Evolutionary conservation across 306 rosid species (phyloP), one percentile per base, ranked within the genome.

Genomic region (Luffa acutangula): DNA sequence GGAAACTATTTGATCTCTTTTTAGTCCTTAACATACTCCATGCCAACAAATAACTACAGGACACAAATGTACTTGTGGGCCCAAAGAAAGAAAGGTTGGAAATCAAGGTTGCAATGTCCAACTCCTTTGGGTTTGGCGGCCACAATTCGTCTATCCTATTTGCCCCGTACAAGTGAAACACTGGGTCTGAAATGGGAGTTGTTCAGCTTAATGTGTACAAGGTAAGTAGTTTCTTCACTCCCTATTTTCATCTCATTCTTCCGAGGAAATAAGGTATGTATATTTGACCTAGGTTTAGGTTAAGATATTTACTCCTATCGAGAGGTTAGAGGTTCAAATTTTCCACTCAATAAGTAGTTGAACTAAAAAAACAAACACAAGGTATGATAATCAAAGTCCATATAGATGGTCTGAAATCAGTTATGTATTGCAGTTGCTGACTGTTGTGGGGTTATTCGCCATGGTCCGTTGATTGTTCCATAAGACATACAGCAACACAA

Each of bases 81-180:
- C 79, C 93, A 57, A 90, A 84, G 82, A 95, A 95, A 87, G 99
- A 95, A 85, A 93, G 90, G 83, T 83, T 95, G 82, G 86, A 89
- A 74, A 46, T 95, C 87, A 95, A 95, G 79, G 99, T 89, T 3
- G 99, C 96, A 17, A 80, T 95, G 57, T 95, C 99, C 6, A 95
- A 95, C 78, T 95, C 99, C 17, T 91, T 91, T 83, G 99, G 99
- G 48, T 93, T 95, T 60, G 99, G 99, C 17, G 99, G 99, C 80
- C 99, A 95, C 89, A 95, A 95, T 84, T 95, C 99, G 45, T 90
- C 99, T 34, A 85, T 95, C 82, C 76, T 95, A 81, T 93, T 95
- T 90, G 95, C 97, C 42, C 99, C 99, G 2, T 95, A 86, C 52
- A 88, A 91, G 84, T 88, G 88, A 86, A 69, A 77, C 78, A 3